Conservation (phyloP, 768 basidiomycete genomes). For the Panaeolus papilionaceus region DNA sequence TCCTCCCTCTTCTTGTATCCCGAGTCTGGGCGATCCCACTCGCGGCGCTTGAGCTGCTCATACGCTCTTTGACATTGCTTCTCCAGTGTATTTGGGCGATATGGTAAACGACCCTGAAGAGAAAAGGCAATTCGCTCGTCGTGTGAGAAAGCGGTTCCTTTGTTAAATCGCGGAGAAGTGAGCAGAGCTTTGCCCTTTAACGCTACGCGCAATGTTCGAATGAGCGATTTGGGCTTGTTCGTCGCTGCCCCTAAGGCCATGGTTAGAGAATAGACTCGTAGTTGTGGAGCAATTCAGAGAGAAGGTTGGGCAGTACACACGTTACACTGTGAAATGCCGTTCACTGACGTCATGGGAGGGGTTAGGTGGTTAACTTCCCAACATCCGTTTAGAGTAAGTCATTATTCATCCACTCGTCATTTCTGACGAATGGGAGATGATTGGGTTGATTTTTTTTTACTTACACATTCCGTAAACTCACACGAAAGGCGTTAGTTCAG, state of each 20-base stretch:
- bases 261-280: no score
- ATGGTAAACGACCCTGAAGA: constrained; percentile 56
- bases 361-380: no score
- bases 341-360: no score
- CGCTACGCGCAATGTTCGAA: constrained; percentile 46
- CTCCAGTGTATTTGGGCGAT: constrained; percentile 66
- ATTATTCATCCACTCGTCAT: no score
- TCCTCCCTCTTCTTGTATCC: constrained; percentile 6
- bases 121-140: constrained; percentile 76
- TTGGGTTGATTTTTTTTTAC: no score
- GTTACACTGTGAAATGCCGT: no score
- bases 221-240: constrained; percentile 21
- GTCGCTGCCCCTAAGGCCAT: neutral
- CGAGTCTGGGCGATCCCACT: constrained; percentile 17
- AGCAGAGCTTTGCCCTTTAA: constrained; percentile 70
- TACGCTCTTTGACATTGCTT: constrained; percentile 81
- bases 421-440: no score
- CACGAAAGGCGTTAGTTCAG: no score
- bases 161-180: constrained; percentile 72
- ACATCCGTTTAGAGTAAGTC: no score
- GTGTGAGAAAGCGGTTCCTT: constrained; percentile 78
- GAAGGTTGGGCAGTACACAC: no score
- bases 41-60: constrained; percentile 53
- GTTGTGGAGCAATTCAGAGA: no score
- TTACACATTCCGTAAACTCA: no score